A percentile compares a stretch with the other conserved stretches of the same genome.
These are phyloP conservation scores for Rhizopogon parksii DNA, from an alignment of 1,284 basidiomycete genomes.

Conservation along the genomic window DNA sequence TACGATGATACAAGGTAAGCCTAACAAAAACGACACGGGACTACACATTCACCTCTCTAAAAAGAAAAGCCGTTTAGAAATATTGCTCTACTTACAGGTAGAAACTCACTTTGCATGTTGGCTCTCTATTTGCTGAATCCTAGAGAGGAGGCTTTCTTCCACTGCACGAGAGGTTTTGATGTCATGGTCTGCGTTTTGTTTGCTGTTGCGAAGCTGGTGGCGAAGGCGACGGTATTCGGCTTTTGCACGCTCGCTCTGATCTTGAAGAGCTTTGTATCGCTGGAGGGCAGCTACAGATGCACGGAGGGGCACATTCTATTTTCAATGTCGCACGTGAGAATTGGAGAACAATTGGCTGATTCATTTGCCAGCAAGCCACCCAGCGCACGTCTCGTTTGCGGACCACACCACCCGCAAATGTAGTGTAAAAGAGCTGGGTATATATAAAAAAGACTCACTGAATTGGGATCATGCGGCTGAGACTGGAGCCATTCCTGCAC, in stretches of 20 bases:
- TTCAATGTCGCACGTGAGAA: conserved; percentile 18
- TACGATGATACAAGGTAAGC: conserved; percentile 19
- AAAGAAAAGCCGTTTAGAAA: conserved; percentile 12
- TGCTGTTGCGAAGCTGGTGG: conserved; percentile 23
- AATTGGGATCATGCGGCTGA: conserved; percentile 14
- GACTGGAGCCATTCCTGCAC: conserved; percentile 40
- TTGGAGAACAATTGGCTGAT: neutral
- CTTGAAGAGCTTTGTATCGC: conserved; percentile 27
- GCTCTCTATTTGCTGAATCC: conserved; percentile 24
- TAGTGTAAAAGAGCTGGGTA: neutral
- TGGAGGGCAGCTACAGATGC: conserved; percentile 22
- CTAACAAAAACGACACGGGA: conserved; percentile 3
- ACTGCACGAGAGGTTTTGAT: conserved; percentile 28
- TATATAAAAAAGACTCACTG: conserved; percentile 25
- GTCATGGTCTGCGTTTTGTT: conserved; percentile 30
- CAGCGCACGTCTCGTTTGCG: neutral
- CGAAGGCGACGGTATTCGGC: conserved; percentile 24
- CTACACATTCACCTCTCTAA: conserved; percentile 28
- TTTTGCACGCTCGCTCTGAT: conserved; percentile 24
- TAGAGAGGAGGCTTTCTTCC: conserved; percentile 28
- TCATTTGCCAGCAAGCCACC: conserved; percentile 4
- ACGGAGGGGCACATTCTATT: conserved; percentile 24
- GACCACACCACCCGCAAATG: too few species aligned
- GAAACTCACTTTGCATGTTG: conserved; percentile 24
- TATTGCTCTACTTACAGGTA: neutral